Conservation (phyloP, 257 asterid species). For the Gentiana dahurica region DNA sequence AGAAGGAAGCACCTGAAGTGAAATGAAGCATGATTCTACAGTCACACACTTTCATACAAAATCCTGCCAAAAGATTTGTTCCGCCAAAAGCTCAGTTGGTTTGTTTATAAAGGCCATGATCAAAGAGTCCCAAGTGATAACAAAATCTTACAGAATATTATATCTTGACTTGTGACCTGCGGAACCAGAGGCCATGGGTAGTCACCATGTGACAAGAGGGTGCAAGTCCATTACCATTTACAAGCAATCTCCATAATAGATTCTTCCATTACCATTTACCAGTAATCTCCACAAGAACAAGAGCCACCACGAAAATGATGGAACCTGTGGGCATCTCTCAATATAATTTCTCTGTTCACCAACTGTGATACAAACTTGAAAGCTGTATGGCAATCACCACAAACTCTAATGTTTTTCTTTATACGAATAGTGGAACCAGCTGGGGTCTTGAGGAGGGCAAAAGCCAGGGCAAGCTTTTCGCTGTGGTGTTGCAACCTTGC, state of each 20-base stretch:
- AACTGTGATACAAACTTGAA: slow-evolving; percentile 57
- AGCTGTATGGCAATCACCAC: slow-evolving; percentile 73
- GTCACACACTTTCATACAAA: too few relatives aligned
- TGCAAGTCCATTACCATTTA: too few relatives aligned
- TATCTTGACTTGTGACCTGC: too few relatives aligned
- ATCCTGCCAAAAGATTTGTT: too few relatives aligned
- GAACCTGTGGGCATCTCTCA: slow-evolving; percentile 74
- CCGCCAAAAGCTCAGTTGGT: too few relatives aligned
- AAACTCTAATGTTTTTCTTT: slow-evolving; percentile 81
- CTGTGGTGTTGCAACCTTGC: slow-evolving; percentile 63
- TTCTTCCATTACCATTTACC: slow-evolving; percentile 28
- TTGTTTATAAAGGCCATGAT: too few relatives aligned
- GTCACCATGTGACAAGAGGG: too few relatives aligned
- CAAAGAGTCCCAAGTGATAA: too few relatives aligned
- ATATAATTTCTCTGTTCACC: slow-evolving; percentile 47
- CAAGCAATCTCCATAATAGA: not conserved
- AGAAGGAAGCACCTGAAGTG: too few relatives aligned
- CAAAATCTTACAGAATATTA: too few relatives aligned
- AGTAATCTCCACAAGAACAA: slow-evolving; percentile 80
- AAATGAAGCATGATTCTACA: too few relatives aligned
- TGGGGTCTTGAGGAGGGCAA: slow-evolving; percentile 48
- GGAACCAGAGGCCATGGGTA: too few relatives aligned
- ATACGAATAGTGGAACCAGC: slow-evolving; percentile 44
- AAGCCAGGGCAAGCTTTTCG: slow-evolving; percentile 80
- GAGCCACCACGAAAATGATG: slow-evolving; percentile 62